Evolutionary conservation across 257 asterid species (phyloP), one percentile per base, ranked within the genome.

Genomic region (Capsicum rhomboideum): DNA sequence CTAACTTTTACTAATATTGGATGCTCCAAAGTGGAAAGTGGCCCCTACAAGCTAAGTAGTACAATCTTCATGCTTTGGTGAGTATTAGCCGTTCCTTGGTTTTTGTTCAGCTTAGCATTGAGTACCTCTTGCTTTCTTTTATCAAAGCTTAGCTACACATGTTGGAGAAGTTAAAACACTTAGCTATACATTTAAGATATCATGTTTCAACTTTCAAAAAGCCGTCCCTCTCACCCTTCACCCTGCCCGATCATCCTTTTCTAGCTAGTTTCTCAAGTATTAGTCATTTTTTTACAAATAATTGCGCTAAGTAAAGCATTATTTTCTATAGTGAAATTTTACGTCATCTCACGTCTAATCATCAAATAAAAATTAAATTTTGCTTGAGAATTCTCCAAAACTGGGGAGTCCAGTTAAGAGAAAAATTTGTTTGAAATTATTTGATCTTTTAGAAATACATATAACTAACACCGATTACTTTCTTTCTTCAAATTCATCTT

Each of bases 51-150:
- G 58, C 1, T 46, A 44, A 21, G n/a, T 40, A 72, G 6, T 12
- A 21, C 7, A 6, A 6, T 14, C 7, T 46, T 74, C 59, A 74
- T 46, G 23, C 9, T 74, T 61, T 46, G 26, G 21, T 23, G 68
- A 59, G 68, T 14, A 46, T 78, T 31, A 72, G 79, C 85, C 85
- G 82, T 81, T 72, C 83, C 78, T 82, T 77, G 28, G 58, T 72
- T 50, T 40, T 58, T 71, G 78, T 56, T 54, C 12, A 79, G 26
- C 21, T 68, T 80, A 85, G 54, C 29, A 78, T 18, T 49, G 81
- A 75, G 40, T 74, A 21, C 40, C 55, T 28, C 40, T 23, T 23
- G n/a, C 37, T 49, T 75, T 23, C 26, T 44, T 46, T 49, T 75
- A 26, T 46, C 58, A 74, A 74, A 72, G 55, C 34, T 67, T 67